Conservation (phyloP, 2,329 filamentous ascomycete genomes). For the Mariannaea sp. region DNA sequence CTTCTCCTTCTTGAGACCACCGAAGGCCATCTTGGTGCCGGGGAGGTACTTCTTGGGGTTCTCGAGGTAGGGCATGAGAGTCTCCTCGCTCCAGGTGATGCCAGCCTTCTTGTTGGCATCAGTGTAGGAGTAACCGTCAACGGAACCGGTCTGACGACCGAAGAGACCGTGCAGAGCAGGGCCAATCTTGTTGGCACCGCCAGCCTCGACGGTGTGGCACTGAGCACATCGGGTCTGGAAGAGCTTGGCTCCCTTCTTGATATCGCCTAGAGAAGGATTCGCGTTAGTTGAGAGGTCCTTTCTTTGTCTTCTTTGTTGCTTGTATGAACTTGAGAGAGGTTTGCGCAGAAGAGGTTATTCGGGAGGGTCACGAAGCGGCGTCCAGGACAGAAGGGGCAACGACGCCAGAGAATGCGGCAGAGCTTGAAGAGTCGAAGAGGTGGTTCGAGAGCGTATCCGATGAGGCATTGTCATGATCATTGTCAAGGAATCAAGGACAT, state of each 20-base stretch:
- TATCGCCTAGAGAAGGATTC: slow-evolving; percentile 67
- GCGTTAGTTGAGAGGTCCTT: slow-evolving; percentile 39
- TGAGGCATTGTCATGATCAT: slow-evolving; percentile 20
- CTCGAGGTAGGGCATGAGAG: slow-evolving; percentile 97
- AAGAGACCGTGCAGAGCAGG: slow-evolving; percentile 97
- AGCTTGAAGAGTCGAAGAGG: slow-evolving; percentile 2
- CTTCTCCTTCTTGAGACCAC: slow-evolving; percentile 99
- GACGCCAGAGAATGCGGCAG: neutral
- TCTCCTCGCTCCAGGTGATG: slow-evolving; percentile 83
- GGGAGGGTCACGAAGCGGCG: neutral
- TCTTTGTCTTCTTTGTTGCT: slow-evolving; percentile 4
- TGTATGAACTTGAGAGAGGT: neutral
- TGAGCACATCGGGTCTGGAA: slow-evolving; percentile 99
- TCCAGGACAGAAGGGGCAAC: neutral
- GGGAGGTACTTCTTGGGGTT: slow-evolving; percentile 99
- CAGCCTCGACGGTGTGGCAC: slow-evolving; percentile 94
- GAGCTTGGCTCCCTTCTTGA: slow-evolving; percentile 95
- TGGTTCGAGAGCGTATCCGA: slow-evolving; percentile 5
- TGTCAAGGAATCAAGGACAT: slow-evolving; percentile 21
- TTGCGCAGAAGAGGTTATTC: neutral
- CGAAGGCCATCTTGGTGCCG: slow-evolving; percentile 99
- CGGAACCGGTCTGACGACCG: slow-evolving; percentile 90
- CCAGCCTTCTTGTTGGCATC: slow-evolving; percentile 99
- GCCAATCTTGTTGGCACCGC: slow-evolving; percentile 96
- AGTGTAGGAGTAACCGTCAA: slow-evolving; percentile 95